Evolutionary conservation across 805 yeast genomes (phyloP).

Genomic region (Isabelozyma heimii): DNA sequence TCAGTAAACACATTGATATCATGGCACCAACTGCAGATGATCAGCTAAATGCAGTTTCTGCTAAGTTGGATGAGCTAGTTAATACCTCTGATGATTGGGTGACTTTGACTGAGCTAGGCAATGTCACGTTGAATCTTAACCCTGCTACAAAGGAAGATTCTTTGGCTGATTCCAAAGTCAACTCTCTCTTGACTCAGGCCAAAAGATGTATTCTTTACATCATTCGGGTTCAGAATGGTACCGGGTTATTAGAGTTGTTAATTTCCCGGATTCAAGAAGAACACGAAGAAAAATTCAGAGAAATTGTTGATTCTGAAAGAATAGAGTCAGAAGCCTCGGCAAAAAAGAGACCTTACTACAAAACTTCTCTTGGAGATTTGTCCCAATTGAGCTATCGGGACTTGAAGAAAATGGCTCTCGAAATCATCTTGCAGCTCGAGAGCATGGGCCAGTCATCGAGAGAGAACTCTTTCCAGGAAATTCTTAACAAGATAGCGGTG

Average conservation of each 20-base stretch:
- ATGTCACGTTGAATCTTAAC: slow-evolving; percentile 56
- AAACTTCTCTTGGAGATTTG: slow-evolving; percentile 51
- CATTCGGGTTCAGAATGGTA: slow-evolving; percentile 75
- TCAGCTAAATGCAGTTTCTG: slow-evolving; percentile 44
- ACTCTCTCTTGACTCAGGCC: slow-evolving; percentile 66
- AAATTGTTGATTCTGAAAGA: slow-evolving; percentile 49
- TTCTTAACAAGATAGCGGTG: slow-evolving; percentile 78
- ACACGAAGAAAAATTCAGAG: slow-evolving; percentile 66
- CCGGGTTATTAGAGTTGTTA: slow-evolving; percentile 65
- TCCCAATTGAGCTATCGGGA: slow-evolving; percentile 59
- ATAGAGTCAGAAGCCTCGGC: slow-evolving; percentile 26
- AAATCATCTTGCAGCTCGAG: slow-evolving; percentile 74
- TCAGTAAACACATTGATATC: slow-evolving; percentile 39
- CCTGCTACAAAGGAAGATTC: slow-evolving; percentile 46
- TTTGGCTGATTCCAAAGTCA: slow-evolving; percentile 53
- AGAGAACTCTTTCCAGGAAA: slow-evolving; percentile 68
- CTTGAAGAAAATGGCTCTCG: slow-evolving; percentile 72
- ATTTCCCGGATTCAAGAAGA: slow-evolving; percentile 62
- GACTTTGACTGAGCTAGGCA: slow-evolving; percentile 50
- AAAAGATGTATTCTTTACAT: slow-evolving; percentile 81
- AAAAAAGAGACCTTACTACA: slow-evolving; percentile 42
- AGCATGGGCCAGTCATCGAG: slow-evolving; percentile 61
- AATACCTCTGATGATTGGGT: slow-evolving; percentile 39
- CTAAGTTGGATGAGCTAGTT: slow-evolving; percentile 38
- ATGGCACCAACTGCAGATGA: slow-evolving; percentile 55